Percentiles rank a stretch among this genome's conserved stretches.
Evolutionary conservation across 2,329 filamentous ascomycete genomes (phyloP).

Genomic region (Colletotrichum spinosum): DNA sequence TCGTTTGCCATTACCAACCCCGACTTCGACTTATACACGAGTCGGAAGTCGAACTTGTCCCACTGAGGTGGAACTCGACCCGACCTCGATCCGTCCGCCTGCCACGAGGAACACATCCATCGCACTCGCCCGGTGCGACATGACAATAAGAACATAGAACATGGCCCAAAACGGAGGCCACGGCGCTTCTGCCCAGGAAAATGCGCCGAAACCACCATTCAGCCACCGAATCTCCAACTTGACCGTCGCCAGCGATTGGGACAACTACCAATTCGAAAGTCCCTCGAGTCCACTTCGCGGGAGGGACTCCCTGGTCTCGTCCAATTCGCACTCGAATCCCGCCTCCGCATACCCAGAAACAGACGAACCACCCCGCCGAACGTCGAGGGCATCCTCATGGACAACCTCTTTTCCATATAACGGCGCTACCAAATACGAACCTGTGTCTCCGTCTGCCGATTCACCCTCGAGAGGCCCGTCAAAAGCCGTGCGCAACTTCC

Average conservation of each 20-base stretch:
- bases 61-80: conserved; percentile 8
- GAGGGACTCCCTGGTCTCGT: conserved; percentile 53
- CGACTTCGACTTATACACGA: conserved; percentile 9
- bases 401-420: conserved; percentile 45
- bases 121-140: conserved; percentile 18
- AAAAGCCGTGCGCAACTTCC: conserved; percentile 41
- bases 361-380: conserved; percentile 8
- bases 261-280: conserved; percentile 44
- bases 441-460: conserved; percentile 34
- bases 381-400: conserved; percentile 40
- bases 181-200: conserved; percentile 44
- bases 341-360: conserved; percentile 17
- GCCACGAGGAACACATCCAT: neutral
- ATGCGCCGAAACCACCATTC: conserved; percentile 34
- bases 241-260: conserved; percentile 46
- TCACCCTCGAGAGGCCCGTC: conserved; percentile 41
- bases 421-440: conserved; percentile 41
- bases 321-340: conserved; percentile 50
- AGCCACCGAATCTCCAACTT: conserved; percentile 49
- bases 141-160: conserved; percentile 21
- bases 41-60: conserved; percentile 6
- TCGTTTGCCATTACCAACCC: neutral
- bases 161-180: conserved; percentile 32
- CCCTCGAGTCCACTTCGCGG: conserved; percentile 44
- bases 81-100: neutral